Conservation (phyloP, 2,329 filamentous ascomycete species). For the Colletotrichum cordylinicola region DNA sequence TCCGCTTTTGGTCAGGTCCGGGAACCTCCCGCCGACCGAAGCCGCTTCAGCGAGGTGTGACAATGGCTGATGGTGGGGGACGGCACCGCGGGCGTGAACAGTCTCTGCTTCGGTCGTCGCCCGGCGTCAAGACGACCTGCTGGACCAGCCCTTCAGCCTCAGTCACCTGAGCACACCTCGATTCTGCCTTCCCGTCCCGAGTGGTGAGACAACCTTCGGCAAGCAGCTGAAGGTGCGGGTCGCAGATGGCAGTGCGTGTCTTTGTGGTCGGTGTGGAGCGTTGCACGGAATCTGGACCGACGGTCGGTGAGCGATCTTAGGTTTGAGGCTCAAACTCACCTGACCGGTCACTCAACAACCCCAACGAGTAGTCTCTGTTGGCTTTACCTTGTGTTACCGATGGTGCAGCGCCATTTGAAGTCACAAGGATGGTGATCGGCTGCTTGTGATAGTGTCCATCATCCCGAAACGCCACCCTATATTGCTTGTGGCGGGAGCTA, state of each 20-base stretch:
- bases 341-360: background rate
- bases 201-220: constrained; percentile 1
- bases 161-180: constrained; percentile 8
- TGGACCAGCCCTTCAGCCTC: constrained; percentile 2
- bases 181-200: background rate
- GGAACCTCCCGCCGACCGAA: constrained; percentile 4
- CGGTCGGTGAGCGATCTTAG: constrained; percentile 4
- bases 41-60: constrained; percentile 17
- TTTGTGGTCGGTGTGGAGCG: background rate
- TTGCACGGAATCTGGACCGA: background rate
- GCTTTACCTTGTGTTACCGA: background rate
- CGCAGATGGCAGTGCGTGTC: background rate
- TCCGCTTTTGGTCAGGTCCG: constrained; percentile 7
- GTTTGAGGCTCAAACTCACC: constrained; percentile 20
- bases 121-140: constrained; percentile 6
- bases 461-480: background rate
- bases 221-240: background rate
- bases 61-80: background rate
- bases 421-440: background rate
- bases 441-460: background rate
- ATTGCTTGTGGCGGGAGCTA: background rate
- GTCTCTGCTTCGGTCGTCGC: constrained; percentile 10
- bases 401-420: background rate
- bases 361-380: background rate
- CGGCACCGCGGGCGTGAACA: constrained; percentile 16